Percentiles rank a stretch among this genome's conserved stretches.
Conservation (phyloP, 768 basidiomycete genomes). For the Terana coerulea region DNA sequence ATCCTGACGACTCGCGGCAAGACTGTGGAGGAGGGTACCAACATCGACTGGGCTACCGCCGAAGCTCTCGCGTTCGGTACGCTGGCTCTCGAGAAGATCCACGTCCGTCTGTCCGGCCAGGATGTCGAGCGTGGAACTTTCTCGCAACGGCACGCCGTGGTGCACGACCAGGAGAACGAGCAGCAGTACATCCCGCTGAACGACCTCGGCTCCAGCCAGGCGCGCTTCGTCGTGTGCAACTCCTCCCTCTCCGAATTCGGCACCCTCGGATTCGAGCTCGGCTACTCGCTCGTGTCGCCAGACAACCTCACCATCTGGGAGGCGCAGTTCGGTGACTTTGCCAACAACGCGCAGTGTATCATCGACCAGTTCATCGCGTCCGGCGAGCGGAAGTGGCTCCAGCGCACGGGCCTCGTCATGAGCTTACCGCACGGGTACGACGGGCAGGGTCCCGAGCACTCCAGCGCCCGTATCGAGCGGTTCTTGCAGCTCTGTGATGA, state of each 20-base stretch:
- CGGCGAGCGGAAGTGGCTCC: slow-evolving; percentile 97
- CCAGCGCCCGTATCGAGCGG: slow-evolving; percentile 90
- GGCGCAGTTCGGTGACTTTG: slow-evolving; percentile 98
- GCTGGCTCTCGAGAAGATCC: slow-evolving; percentile 87
- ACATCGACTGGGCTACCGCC: slow-evolving; percentile 98
- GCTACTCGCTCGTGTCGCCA: slow-evolving; percentile 97
- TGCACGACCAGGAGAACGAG: slow-evolving; percentile 95
- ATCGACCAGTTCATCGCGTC: slow-evolving; percentile 99
- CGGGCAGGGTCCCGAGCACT: slow-evolving; percentile 98
- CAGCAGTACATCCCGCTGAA: slow-evolving; percentile 87
- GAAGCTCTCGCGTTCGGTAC: slow-evolving; percentile 96
- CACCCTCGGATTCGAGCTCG: slow-evolving; percentile 93
- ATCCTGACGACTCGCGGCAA: slow-evolving; percentile 87
- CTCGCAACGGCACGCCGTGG: slow-evolving; percentile 95
- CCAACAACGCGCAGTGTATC: slow-evolving; percentile 95
- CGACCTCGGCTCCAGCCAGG: slow-evolving; percentile 83
- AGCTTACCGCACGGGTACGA: slow-evolving; percentile 94
- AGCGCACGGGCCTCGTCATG: slow-evolving; percentile 87
- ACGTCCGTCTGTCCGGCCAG: slow-evolving; percentile 95
- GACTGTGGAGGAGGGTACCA: slow-evolving; percentile 83
- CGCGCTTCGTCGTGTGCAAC: slow-evolving; percentile 94
- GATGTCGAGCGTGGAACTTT: slow-evolving; percentile 99
- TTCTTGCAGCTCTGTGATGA: slow-evolving; percentile 99
- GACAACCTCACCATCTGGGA: slow-evolving; percentile 95
- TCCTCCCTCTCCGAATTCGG: slow-evolving; percentile 96